Conservation (phyloP, 306 rosid genomes). For the Geum urbanum region DNA sequence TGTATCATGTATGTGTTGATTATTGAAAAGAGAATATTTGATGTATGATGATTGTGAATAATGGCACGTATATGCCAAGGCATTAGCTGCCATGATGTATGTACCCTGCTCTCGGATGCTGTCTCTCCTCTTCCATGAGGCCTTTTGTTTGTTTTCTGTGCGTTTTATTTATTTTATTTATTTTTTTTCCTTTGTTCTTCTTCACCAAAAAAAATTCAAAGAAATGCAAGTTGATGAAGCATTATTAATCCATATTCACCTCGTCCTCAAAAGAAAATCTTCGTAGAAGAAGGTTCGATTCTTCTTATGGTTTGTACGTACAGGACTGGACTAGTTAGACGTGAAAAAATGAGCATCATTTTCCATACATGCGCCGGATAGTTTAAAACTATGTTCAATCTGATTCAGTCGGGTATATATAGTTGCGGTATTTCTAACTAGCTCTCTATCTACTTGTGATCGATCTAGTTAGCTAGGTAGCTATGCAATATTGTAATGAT, state of each 20-base stretch:
- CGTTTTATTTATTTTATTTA: too few species aligned
- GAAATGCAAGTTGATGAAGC: background rate
- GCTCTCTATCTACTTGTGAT: too few species aligned
- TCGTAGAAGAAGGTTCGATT: constrained; percentile 6
- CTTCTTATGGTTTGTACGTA: background rate
- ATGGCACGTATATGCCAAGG: background rate
- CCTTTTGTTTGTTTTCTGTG: too few species aligned
- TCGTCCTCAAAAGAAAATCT: background rate
- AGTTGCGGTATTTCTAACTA: too few species aligned
- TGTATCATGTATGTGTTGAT: background rate
- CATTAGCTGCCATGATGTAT: background rate
- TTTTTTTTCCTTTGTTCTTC: too few species aligned
- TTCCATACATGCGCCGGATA: background rate
- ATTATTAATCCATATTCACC: background rate
- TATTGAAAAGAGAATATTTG: background rate
- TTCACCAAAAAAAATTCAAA: background rate
- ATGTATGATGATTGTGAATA: background rate
- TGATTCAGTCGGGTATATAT: too few species aligned
- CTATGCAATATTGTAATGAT: too few species aligned
- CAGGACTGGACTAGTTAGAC: background rate
- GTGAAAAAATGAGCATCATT: background rate
- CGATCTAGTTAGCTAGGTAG: too few species aligned
- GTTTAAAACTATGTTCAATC: background rate
- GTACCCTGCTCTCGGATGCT: too few species aligned
- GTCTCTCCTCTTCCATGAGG: too few species aligned